Percentiles rank a stretch among this genome's conserved stretches.
Evolutionary conservation across 345 rosid species (phyloP).

Genomic region (Salix viminalis): DNA sequence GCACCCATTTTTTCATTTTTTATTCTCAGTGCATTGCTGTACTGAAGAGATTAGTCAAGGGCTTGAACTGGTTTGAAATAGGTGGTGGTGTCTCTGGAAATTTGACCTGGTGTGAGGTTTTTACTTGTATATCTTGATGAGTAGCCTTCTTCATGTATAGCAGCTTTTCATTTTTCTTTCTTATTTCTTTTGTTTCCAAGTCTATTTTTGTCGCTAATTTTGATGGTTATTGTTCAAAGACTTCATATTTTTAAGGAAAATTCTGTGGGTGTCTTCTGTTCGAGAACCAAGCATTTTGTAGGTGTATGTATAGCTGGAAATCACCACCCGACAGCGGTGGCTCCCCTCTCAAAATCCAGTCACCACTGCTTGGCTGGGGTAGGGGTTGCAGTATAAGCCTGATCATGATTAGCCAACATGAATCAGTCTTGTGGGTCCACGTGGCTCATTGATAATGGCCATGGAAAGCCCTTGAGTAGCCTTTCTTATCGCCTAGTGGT

Average conservation of each 20-base stretch:
- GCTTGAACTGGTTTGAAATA: constrained; percentile 17
- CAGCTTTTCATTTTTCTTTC: constrained; percentile 1
- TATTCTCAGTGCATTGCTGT: constrained; percentile 44
- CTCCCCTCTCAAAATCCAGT: too few species aligned
- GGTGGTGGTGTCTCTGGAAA: constrained; percentile 21
- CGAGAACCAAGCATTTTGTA: background rate
- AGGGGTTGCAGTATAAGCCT: too few species aligned
- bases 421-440: too few species aligned
- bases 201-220: constrained; percentile 1
- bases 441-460: too few species aligned
- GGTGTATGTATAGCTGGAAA: background rate
- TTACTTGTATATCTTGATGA: constrained; percentile 37
- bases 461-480: too few species aligned
- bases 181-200: background rate
- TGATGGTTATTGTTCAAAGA: background rate
- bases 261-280: background rate
- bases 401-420: too few species aligned
- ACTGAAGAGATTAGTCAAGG: constrained; percentile 32
- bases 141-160: constrained; percentile 38
- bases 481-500: too few species aligned
- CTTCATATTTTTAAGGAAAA: background rate
- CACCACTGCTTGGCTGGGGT: too few species aligned
- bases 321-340: background rate
- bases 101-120: constrained; percentile 18
- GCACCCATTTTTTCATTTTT: constrained; percentile 65